Conservation (phyloP, 768 basidiomycete genomes). For the Phlegmacium glaucopus region DNA sequence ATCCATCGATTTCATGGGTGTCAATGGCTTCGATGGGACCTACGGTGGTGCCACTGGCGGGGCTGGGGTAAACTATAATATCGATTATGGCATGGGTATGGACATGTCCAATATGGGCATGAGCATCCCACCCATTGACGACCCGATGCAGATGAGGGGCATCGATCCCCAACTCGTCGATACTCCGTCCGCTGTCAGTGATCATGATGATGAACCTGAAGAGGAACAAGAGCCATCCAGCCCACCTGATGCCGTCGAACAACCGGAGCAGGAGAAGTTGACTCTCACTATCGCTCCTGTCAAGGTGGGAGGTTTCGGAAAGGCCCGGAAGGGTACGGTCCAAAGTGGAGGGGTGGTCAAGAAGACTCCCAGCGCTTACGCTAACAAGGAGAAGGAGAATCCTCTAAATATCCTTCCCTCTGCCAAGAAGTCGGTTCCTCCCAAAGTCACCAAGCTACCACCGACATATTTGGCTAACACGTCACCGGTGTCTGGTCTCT, state of each 20-base stretch:
- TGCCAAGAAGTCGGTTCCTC: constrained; percentile 15
- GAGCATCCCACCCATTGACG: constrained; percentile 14
- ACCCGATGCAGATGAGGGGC: constrained; percentile 20
- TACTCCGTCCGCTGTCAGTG: constrained; percentile 40
- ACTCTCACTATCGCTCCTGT: constrained; percentile 50
- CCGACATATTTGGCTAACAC: constrained; percentile 9
- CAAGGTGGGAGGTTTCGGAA: constrained; percentile 59
- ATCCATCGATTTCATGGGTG: constrained; percentile 21
- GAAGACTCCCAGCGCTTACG: constrained; percentile 31
- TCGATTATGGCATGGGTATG: constrained; percentile 21
- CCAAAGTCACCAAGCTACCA: constrained; percentile 9
- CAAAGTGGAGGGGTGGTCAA: constrained; percentile 73
- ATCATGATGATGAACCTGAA: constrained; percentile 36
- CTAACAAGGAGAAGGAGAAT: constrained; percentile 36
- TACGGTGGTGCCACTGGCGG: constrained; percentile 10
- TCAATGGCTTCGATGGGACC: constrained; percentile 15
- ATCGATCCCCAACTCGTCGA: constrained; percentile 81
- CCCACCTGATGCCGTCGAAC: constrained; percentile 9
- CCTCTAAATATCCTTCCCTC: constrained; percentile 5
- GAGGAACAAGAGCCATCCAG: constrained; percentile 16
- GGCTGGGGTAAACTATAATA: constrained; percentile 10
- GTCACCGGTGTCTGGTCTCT: constrained; percentile 14
- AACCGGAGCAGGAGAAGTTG: constrained; percentile 28
- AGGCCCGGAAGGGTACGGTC: constrained; percentile 64
- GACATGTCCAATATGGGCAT: constrained; percentile 17